Evolutionary conservation across 495 filamentous ascomycete species (phyloP), one percentile per base, ranked within the genome.

Genomic region (Daldinia grandis): DNA sequence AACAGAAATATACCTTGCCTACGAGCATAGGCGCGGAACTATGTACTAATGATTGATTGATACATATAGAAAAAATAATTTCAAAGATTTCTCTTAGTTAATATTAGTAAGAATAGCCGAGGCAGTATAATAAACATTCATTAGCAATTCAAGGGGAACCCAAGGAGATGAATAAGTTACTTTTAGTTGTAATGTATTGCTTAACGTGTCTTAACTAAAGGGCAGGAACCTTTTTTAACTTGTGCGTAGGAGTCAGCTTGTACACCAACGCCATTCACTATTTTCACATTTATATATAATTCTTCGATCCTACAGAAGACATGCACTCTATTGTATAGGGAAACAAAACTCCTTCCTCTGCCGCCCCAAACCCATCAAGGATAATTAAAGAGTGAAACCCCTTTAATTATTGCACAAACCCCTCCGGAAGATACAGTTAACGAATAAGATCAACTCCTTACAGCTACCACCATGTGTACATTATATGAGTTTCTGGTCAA

Each of bases 391-490:
- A n/a, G n/a, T n/a, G n/a, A 17, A 19, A 24, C 3, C 17, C 19
- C 19, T 47, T 47, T 1, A 3, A 7, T 8, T 12, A 9, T 24
- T 12, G 4, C 19, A 10, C 8, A 19, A 21, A 3, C 5, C 24
- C 4, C 24, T 44, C 40, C 3, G 3, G 1, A 44, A 21, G 3
- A 47, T 24, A 1, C 25, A 30, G 14, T 5, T 25, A 53, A 53
- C 25, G 27, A 53, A 51, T 3, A 51, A 8, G 0, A 27, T 19
- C 24, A 27, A 25, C 10, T 14, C 4, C 9, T 12, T 53, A 30
- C 24, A 6, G 33, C 7, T 8, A n/a, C 25, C 30, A 62, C 31
- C 10, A 62, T 62, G 59, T 62, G 59, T 25, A 40, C n/a, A 0
- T 31, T 54, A 37, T 1, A 21, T 6, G 1, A 42, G 24, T 54